These are phyloP conservation scores for Euphorbia peplus DNA, from an alignment of 345 rosid genomes.

Conservation along the genomic window DNA sequence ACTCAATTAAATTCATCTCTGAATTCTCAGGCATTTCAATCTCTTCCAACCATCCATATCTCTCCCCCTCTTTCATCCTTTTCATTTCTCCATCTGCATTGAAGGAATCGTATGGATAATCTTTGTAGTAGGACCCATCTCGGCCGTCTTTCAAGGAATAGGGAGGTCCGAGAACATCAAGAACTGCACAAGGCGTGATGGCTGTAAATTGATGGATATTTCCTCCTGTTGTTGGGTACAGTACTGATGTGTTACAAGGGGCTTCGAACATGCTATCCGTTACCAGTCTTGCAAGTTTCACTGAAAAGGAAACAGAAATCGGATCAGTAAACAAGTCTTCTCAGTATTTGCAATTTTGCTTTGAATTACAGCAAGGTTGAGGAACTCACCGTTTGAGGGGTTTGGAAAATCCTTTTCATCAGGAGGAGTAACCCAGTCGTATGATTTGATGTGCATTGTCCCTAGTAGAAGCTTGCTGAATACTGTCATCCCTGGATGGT, in stretches of 20 bases:
- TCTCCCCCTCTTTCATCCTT: conserved; percentile 22
- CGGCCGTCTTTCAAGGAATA: conserved; percentile 55
- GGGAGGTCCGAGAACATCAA: conserved; percentile 76
- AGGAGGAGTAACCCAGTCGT: conserved; percentile 49
- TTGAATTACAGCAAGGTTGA: neutral
- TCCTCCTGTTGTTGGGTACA: conserved; percentile 74
- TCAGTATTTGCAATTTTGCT: neutral
- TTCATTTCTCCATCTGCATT: conserved; percentile 40
- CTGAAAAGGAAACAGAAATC: conserved; percentile 29
- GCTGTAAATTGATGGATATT: conserved; percentile 68
- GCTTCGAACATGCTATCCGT: conserved; percentile 37
- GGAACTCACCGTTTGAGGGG: conserved; percentile 34
- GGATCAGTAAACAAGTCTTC: neutral
- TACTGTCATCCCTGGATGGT: conserved; percentile 79
- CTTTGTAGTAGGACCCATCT: conserved; percentile 60
- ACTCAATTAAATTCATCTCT: conserved; percentile 52
- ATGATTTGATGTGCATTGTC: conserved; percentile 65
- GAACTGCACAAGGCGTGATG: conserved; percentile 57
- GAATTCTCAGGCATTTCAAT: conserved; percentile 49
- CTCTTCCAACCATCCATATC: conserved; percentile 55
- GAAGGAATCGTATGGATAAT: conserved; percentile 22
- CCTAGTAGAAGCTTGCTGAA: conserved; percentile 64
- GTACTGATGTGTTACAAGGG: conserved; percentile 58
- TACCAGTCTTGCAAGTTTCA: conserved; percentile 43
- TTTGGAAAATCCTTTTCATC: conserved; percentile 8